phyloP scores from a whole-genome alignment of 1,139 yeast species.

The Magnusiomyces tetraspermus region DNA sequence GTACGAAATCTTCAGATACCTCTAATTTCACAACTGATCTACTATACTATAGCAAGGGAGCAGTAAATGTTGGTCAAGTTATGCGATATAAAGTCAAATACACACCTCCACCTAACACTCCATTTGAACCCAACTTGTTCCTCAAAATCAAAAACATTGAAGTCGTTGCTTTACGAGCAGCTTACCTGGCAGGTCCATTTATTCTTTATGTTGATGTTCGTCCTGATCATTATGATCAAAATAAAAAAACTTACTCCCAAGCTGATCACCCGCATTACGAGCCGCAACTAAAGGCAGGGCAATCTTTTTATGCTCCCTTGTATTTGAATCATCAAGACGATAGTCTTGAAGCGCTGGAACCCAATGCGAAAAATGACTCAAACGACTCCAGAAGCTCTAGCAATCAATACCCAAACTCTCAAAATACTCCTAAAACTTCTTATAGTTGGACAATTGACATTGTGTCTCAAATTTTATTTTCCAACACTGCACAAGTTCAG shows the following conservation, averaged over 20 bases:
- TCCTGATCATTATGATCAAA: conserved; percentile 52
- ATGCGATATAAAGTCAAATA: conserved; percentile 42
- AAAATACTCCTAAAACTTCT: conserved; percentile 16
- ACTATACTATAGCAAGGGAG: conserved; percentile 35
- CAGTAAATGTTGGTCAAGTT: conserved; percentile 53
- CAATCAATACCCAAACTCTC: neutral
- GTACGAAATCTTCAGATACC: no score
- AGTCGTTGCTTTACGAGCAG: conserved; percentile 70
- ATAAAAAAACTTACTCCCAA: conserved; percentile 47
- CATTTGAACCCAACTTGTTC: conserved; percentile 35
- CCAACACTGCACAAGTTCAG: conserved; percentile 54
- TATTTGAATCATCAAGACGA: conserved; percentile 38
- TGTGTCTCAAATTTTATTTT: conserved; percentile 75
- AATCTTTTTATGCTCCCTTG: conserved; percentile 46
- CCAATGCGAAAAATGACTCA: conserved; percentile 54
- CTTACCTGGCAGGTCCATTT: conserved; percentile 83
- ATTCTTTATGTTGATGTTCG: conserved; percentile 77
- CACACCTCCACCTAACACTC: conserved; percentile 32
- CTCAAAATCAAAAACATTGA: conserved; percentile 69
- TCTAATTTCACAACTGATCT: no score
- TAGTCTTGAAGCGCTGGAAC: conserved; percentile 33
- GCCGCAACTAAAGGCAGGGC: conserved; percentile 65
- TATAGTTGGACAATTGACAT: conserved; percentile 80
- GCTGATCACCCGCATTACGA: conserved; percentile 70
- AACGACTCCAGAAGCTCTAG: conserved; percentile 28